phyloP scores from a whole-genome alignment of 495 filamentous ascomycete genomes.

The Hypoxylon trugodes region DNA sequence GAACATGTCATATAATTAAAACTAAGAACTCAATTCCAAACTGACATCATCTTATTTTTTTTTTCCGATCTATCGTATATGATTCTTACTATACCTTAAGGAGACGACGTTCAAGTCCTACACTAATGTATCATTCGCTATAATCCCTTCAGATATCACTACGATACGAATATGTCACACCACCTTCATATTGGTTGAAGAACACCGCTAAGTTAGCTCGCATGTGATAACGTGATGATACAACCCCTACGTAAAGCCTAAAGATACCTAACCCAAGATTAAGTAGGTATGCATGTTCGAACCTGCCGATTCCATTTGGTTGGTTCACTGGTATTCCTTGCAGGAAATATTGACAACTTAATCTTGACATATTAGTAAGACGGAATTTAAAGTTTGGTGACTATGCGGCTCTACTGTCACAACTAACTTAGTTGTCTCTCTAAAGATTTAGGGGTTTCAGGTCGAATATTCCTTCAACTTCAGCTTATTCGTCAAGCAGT shows the following conservation, averaged over 20 bases:
- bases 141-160: neutral
- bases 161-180: neutral
- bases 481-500: too few species aligned
- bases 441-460: neutral
- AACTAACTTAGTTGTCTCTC: neutral
- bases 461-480: neutral
- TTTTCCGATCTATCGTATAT: constrained; percentile 2
- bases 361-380: too few species aligned
- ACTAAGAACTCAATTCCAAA: constrained; percentile 16
- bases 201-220: neutral
- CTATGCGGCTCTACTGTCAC: too few species aligned
- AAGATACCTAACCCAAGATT: too few species aligned
- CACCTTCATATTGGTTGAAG: neutral
- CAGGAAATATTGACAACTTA: too few species aligned
- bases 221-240: constrained; percentile 3
- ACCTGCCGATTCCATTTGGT: too few species aligned
- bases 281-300: neutral
- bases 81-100: constrained; percentile 20
- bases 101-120: neutral
- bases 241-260: neutral
- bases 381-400: too few species aligned
- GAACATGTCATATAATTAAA: too few species aligned
- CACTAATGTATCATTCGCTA: neutral
- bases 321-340: too few species aligned
- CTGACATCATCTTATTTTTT: constrained; percentile 15